Percentiles rank a stretch among this genome's conserved stretches.
These are phyloP conservation scores for Nakazawaea anatomiae DNA, from an alignment of 805 yeast genomes.

Conservation along the genomic window DNA sequence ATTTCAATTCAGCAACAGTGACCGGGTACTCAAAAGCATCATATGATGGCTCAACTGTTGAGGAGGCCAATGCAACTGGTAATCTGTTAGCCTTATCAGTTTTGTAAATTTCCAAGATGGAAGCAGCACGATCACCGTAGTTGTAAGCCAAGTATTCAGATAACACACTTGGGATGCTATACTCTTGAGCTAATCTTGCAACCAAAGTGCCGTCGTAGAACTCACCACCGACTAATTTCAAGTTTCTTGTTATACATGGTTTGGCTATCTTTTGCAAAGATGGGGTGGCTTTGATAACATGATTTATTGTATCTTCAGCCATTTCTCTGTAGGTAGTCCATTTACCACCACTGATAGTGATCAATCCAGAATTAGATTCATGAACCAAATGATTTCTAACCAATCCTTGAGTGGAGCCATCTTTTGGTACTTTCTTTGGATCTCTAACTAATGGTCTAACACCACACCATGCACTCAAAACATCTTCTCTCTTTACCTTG, in stretches of 20 bases:
- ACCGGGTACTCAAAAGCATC: slow-evolving; percentile 71
- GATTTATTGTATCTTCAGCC: slow-evolving; percentile 91
- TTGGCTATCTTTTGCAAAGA: slow-evolving; percentile 26
- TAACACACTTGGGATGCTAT: slow-evolving; percentile 62
- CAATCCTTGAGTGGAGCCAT: slow-evolving; percentile 69
- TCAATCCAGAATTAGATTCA: slow-evolving; percentile 57
- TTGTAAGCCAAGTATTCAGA: slow-evolving; percentile 80
- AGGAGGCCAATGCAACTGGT: slow-evolving; percentile 57
- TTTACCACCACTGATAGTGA: slow-evolving; percentile 94
- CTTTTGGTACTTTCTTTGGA: slow-evolving; percentile 47
- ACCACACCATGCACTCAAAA: slow-evolving; percentile 94
- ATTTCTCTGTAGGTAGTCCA: slow-evolving; percentile 98
- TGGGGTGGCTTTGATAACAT: slow-evolving; percentile 45
- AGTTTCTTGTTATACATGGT: slow-evolving; percentile 47
- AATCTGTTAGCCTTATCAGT: slow-evolving; percentile 48
- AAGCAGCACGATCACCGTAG: slow-evolving; percentile 86
- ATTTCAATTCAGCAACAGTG: slow-evolving; percentile 84
- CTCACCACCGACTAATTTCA: slow-evolving; percentile 74
- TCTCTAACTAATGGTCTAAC: slow-evolving; percentile 91
- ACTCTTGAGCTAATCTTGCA: slow-evolving; percentile 77
- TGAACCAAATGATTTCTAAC: slow-evolving; percentile 86
- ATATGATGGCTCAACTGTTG: slow-evolving; percentile 25
- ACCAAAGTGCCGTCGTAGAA: slow-evolving; percentile 68
- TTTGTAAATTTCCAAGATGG: slow-evolving; percentile 55
- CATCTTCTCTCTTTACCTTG: slow-evolving; percentile 86